Percentiles rank a stretch among this genome's conserved stretches.
phyloP scores from a whole-genome alignment of 2,329 filamentous ascomycete species.

The Colletotrichum truncatum region DNA sequence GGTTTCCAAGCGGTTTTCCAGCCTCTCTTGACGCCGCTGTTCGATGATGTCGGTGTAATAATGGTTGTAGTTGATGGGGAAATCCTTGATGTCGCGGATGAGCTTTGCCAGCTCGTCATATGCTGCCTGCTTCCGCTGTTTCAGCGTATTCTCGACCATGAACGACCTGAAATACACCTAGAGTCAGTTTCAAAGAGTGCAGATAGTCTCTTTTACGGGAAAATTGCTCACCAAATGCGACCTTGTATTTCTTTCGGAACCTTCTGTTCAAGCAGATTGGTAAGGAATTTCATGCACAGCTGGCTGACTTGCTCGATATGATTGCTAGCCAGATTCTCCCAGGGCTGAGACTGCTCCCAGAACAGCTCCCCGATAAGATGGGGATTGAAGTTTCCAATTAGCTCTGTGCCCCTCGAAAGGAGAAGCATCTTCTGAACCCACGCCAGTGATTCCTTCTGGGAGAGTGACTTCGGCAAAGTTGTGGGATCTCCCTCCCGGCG shows the following conservation, averaged over 20 bases:
- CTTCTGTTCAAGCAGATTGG: constrained; percentile 48
- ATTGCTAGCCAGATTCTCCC: constrained; percentile 42
- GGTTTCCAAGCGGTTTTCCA: not conserved
- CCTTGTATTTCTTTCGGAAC: constrained; percentile 43
- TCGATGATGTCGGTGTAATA: constrained; percentile 51
- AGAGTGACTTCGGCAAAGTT: not conserved
- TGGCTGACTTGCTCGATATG: not conserved
- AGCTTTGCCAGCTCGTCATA: constrained; percentile 53
- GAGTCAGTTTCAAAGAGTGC: not conserved
- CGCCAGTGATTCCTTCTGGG: not conserved
- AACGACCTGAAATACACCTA: not conserved
- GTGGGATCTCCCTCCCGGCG: not conserved
- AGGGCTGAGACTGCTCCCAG: constrained; percentile 63
- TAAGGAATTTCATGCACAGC: constrained; percentile 40
- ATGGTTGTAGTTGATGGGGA: constrained; percentile 65
- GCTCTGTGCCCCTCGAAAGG: constrained; percentile 49
- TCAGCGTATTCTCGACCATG: constrained; percentile 38
- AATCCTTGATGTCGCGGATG: constrained; percentile 52
- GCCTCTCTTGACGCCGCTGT: constrained; percentile 29
- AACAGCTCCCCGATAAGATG: constrained; percentile 68
- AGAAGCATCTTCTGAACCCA: constrained; percentile 1
- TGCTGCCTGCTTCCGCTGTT: constrained; percentile 43
- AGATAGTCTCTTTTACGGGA: not conserved
- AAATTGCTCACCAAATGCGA: not conserved
- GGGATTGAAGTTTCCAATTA: constrained; percentile 69